phyloP scores from a whole-genome alignment of 805 yeast species.

The Metschnikowia vanudenii region DNA sequence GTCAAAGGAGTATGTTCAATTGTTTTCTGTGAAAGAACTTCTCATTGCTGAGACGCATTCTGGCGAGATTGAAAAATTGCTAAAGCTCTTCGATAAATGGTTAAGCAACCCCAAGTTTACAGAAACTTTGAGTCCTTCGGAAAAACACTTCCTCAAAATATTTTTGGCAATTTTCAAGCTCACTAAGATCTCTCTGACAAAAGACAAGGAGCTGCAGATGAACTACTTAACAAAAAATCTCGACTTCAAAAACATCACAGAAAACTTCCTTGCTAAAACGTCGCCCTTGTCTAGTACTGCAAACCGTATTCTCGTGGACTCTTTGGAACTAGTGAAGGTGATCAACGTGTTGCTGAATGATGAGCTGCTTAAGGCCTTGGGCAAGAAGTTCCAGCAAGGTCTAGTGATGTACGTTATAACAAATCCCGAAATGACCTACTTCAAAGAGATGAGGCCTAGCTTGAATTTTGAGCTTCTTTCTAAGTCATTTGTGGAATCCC shows the following conservation, averaged over 20 bases:
- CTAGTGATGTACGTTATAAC: conserved; percentile 11
- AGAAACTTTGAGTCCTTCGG: conserved; percentile 22
- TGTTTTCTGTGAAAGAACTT: conserved; percentile 40
- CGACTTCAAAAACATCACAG: conserved; percentile 27
- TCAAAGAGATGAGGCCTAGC: conserved; percentile 8
- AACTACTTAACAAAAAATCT: conserved; percentile 34
- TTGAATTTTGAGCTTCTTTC: conserved; percentile 1
- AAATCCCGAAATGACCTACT: conserved; percentile 11
- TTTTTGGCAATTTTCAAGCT: conserved; percentile 28
- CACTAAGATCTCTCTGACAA: conserved; percentile 21
- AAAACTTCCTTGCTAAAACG: conserved; percentile 17
- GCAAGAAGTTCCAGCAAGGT: conserved; percentile 12
- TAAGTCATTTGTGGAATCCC: conserved; percentile 8
- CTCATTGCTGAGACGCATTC: conserved; percentile 35
- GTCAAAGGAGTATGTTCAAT: conserved; percentile 30
- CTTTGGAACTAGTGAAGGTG: conserved; percentile 15
- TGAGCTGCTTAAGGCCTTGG: conserved; percentile 6
- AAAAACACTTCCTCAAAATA: conserved; percentile 27
- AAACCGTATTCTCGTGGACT: conserved; percentile 13
- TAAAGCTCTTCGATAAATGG: conserved; percentile 28
- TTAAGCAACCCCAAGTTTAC: conserved; percentile 15
- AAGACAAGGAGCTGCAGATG: conserved; percentile 25
- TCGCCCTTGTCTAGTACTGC: conserved; percentile 17
- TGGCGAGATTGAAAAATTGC: conserved; percentile 23
- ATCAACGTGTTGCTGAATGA: conserved; percentile 13